These are phyloP conservation scores for Gynostemma pentaphyllum DNA, from an alignment of 306 rosid genomes.

Conservation along the genomic window DNA sequence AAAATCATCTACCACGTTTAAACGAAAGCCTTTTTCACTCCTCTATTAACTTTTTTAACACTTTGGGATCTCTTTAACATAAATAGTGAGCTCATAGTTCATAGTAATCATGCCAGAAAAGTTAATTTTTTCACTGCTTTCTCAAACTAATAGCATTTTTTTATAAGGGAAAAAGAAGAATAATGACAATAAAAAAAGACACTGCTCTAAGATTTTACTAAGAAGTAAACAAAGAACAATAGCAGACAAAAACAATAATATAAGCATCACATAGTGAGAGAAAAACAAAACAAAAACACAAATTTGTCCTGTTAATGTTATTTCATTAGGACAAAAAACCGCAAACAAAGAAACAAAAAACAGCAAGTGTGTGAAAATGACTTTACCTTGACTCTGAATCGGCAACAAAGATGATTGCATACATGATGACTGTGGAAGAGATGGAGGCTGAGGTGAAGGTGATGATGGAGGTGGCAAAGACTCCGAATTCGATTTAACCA, in stretches of 20 bases:
- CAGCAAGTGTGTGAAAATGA: conserved; percentile 7
- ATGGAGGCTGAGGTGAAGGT: conserved; percentile 10
- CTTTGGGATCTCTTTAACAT: not conserved
- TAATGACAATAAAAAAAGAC: too few relatives aligned
- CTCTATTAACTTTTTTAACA: not conserved
- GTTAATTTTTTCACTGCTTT: not conserved
- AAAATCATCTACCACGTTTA: too few relatives aligned
- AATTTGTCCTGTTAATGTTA: not conserved
- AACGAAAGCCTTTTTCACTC: not conserved
- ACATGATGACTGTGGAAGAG: conserved; percentile 30
- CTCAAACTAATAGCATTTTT: too few relatives aligned
- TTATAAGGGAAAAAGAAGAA: too few relatives aligned
- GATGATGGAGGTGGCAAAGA: conserved; percentile 18
- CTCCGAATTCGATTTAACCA: conserved; percentile 20
- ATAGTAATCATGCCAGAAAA: conserved; percentile 10
- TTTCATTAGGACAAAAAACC: conserved; percentile 18
- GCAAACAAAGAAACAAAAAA: conserved; percentile 30
- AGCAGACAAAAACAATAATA: conserved; percentile 72
- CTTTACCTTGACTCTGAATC: conserved; percentile 47
- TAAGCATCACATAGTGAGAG: conserved; percentile 16
- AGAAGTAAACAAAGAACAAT: conserved; percentile 28
- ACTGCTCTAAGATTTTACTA: conserved; percentile 12
- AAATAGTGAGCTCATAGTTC: not conserved
- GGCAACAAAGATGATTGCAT: conserved; percentile 31
- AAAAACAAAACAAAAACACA: conserved; percentile 15